Percentiles rank a stretch among this genome's conserved stretches.
These are phyloP conservation scores for Coprinellus aureogranulatus DNA, from an alignment of 768 basidiomycete species.

Conservation along the genomic window DNA sequence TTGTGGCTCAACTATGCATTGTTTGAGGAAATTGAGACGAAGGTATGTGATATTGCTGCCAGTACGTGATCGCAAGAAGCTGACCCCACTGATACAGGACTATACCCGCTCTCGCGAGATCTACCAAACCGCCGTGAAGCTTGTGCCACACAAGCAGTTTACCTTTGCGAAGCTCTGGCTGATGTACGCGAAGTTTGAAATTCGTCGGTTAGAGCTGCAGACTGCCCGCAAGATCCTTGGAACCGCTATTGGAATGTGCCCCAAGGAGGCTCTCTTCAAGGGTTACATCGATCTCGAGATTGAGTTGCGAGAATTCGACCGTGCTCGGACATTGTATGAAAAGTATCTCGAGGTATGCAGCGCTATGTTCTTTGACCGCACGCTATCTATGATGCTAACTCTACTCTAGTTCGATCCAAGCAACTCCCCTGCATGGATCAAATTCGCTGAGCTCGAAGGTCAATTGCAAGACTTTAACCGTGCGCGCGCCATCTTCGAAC, in stretches of 20 bases:
- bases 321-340: constrained; percentile 86
- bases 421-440: constrained; percentile 93
- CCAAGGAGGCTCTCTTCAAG: constrained; percentile 93
- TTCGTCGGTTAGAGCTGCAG: constrained; percentile 74
- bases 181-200: constrained; percentile 88
- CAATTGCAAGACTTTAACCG: constrained; percentile 85
- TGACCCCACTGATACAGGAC: constrained; percentile 50
- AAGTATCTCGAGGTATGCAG: constrained; percentile 84
- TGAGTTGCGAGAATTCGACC: constrained; percentile 94
- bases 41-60: constrained; percentile 47
- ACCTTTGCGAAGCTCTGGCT: constrained; percentile 98
- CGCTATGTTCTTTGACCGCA: not conserved
- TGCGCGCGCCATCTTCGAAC: constrained; percentile 91
- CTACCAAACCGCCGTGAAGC: constrained; percentile 82
- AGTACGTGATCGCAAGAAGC: not conserved
- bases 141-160: constrained; percentile 95
- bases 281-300: constrained; percentile 94
- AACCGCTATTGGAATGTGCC: constrained; percentile 89
- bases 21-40: constrained; percentile 94
- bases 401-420: constrained; percentile 88
- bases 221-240: constrained; percentile 90
- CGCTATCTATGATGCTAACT: not conserved
- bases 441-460: constrained; percentile 88
- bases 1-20: constrained; percentile 96
- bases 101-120: constrained; percentile 83